Evolutionary conservation across 805 yeast genomes (phyloP), one percentile per base, ranked within the genome.

Genomic region (Hanseniaspora clermontiae): DNA sequence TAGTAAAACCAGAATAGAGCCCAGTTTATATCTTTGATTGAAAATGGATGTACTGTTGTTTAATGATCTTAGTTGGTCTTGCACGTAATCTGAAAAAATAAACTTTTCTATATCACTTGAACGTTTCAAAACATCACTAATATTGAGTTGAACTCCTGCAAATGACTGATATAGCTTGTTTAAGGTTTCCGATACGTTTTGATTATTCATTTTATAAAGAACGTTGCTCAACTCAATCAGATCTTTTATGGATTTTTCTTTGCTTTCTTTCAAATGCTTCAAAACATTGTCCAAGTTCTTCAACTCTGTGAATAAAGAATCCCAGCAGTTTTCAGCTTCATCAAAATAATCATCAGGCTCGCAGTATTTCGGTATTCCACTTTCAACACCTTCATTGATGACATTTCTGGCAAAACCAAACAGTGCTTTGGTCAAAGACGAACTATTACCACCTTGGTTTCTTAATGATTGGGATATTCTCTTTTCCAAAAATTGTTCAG

Each of bases 81-180:
- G 96, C 42, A 91, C 72, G 0, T 95, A 87, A 29, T 85, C 79
- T 1, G 95, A 95, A 49, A 91, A 71, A 0, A 96, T 88, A 60
- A 91, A 72, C 63, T 89, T 80, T 61, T 91, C 97, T 67, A 87
- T 95, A 69, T 85, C 69, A 58, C 88, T 82, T 59, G 84, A 81
- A 59, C 96, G 77, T 60, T 82, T 89, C 49, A 87, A 72, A 49
- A 87, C 74, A 53, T 87, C 91, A 62, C 81, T 81, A 29, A 90
- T 76, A 60, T 85, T 78, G 37, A 72, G 64, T 65, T 90, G 91
- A 9, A 87, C 79, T 37, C 80, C 81, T 39, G 89, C 81, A 67
- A 90, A 89, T 57, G 82, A 82, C 20, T 71, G 68, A 57, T 91
- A 75, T 12, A 88, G 72, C n/a, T 77, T 78, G 9, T 83, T 76